Evolutionary conservation across 163 green algal genomes (phyloP).

Genomic region (Smithsoniella earleae): DNA sequence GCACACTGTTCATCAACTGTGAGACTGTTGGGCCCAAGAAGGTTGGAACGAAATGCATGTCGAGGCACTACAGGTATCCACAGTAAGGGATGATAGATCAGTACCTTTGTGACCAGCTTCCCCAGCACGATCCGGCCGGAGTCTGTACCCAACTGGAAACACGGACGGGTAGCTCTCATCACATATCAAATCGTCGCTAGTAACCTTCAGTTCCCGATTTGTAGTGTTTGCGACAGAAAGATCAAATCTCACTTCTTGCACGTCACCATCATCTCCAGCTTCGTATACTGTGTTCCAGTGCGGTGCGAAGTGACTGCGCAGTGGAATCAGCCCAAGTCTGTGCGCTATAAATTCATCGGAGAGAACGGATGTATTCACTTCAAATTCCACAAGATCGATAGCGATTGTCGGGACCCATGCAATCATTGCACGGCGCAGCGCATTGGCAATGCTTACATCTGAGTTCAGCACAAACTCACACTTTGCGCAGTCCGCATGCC

Average conservation of each 20-base stretch:
- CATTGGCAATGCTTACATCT: conserved; percentile 84
- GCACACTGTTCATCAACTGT: too few species aligned
- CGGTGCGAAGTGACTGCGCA: conserved; percentile 43
- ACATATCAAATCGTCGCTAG: conserved; percentile 59
- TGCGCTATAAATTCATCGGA: conserved; percentile 98
- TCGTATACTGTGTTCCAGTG: conserved; percentile 29
- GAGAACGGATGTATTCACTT: conserved; percentile 91
- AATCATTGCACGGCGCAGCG: conserved; percentile 84
- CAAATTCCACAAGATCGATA: conserved; percentile 97
- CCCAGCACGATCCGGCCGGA: background rate
- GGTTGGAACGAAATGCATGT: background rate
- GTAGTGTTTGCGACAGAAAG: conserved; percentile 8
- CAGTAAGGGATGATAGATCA: background rate
- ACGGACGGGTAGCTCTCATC: conserved; percentile 42
- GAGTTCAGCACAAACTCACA: conserved; percentile 87
- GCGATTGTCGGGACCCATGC: conserved; percentile 95
- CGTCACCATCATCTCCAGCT: conserved; percentile 21
- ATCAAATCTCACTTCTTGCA: conserved; percentile 18
- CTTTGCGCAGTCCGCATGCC: conserved; percentile 3
- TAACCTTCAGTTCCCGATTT: conserved; percentile 55
- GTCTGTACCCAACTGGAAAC: conserved; percentile 33
- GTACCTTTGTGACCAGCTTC: background rate
- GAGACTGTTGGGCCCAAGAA: background rate
- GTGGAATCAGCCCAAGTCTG: conserved; percentile 80
- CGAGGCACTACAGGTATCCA: too few species aligned